Evolutionary conservation across 371 early-diverging fungal genomes (phyloP).

Genomic region (Mucor velutinosus): DNA sequence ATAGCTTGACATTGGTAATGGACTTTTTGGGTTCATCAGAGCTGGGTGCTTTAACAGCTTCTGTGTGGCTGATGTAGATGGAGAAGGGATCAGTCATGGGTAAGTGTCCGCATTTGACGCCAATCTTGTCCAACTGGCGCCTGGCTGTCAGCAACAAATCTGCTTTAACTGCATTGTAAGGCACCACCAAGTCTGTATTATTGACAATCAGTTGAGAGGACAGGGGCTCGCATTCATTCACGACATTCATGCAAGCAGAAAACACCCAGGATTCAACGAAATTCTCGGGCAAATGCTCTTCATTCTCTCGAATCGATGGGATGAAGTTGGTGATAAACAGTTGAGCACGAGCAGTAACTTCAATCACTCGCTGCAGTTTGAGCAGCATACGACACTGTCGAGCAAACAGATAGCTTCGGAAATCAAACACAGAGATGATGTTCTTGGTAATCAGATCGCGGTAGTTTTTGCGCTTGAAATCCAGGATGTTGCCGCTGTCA

Average conservation of each 20-base stretch:
- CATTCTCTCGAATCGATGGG: slow-evolving; percentile 72
- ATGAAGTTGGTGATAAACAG: slow-evolving; percentile 76
- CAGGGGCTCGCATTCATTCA: slow-evolving; percentile 76
- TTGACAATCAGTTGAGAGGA: slow-evolving; percentile 45
- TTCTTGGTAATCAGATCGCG: slow-evolving; percentile 87
- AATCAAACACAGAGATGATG: slow-evolving; percentile 92
- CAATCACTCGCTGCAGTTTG: slow-evolving; percentile 66
- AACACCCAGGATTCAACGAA: slow-evolving; percentile 84
- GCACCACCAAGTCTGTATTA: slow-evolving; percentile 45
- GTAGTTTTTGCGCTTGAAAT: slow-evolving; percentile 79
- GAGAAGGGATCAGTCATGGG: slow-evolving; percentile 60
- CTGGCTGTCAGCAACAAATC: slow-evolving; percentile 78
- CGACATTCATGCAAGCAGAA: slow-evolving; percentile 75
- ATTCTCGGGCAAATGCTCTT: slow-evolving; percentile 52
- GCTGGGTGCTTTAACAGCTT: slow-evolving; percentile 14
- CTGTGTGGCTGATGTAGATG: slow-evolving; percentile 48
- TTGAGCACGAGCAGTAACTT: slow-evolving; percentile 72
- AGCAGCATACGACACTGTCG: slow-evolving; percentile 82
- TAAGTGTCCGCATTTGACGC: slow-evolving; percentile 57
- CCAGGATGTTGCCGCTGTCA: slow-evolving; percentile 84
- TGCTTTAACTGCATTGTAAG: slow-evolving; percentile 76
- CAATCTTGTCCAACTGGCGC: slow-evolving; percentile 77
- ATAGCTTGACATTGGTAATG: slow-evolving; percentile 69
- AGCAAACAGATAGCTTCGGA: slow-evolving; percentile 91
- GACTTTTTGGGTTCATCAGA: slow-evolving; percentile 24